phyloP scores from a whole-genome alignment of 2,329 filamentous ascomycete genomes.

The Penicillium freii region DNA sequence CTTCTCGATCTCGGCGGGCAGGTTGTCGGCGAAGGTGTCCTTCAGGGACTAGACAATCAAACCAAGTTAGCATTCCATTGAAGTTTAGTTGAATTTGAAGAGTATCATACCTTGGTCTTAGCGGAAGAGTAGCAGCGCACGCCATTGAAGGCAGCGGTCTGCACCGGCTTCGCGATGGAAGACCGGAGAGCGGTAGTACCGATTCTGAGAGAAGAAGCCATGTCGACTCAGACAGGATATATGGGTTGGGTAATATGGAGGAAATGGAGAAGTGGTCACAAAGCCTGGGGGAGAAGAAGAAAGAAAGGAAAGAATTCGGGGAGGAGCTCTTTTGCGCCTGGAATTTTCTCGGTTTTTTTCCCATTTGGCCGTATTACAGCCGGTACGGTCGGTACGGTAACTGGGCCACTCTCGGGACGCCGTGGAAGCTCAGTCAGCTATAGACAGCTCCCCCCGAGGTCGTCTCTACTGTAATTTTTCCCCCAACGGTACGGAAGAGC shows the following conservation, averaged over 20 bases:
- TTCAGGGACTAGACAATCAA: constrained; percentile 72
- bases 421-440: constrained; percentile 14
- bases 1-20: constrained; percentile 97
- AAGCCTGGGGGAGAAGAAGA: constrained; percentile 36
- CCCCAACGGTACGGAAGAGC: constrained; percentile 22
- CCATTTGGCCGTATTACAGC: constrained; percentile 35
- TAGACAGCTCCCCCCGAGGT: neutral
- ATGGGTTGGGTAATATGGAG: constrained; percentile 16
- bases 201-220: constrained; percentile 81
- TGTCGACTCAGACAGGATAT: constrained; percentile 51
- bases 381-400: constrained; percentile 26
- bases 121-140: constrained; percentile 83
- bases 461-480: constrained; percentile 24
- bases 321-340: constrained; percentile 30
- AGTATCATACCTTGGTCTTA: constrained; percentile 73
- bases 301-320: constrained; percentile 31
- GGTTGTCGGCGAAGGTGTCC: constrained; percentile 94
- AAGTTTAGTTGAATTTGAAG: neutral
- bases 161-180: constrained; percentile 66
- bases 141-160: constrained; percentile 73
- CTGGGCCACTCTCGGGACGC: constrained; percentile 20
- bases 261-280: constrained; percentile 35
- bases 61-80: constrained; percentile 28
- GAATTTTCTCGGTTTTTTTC: constrained; percentile 35
- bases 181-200: constrained; percentile 79